These are phyloP conservation scores for Asterophora parasitica DNA, from an alignment of 768 basidiomycete genomes.

Conservation along the genomic window DNA sequence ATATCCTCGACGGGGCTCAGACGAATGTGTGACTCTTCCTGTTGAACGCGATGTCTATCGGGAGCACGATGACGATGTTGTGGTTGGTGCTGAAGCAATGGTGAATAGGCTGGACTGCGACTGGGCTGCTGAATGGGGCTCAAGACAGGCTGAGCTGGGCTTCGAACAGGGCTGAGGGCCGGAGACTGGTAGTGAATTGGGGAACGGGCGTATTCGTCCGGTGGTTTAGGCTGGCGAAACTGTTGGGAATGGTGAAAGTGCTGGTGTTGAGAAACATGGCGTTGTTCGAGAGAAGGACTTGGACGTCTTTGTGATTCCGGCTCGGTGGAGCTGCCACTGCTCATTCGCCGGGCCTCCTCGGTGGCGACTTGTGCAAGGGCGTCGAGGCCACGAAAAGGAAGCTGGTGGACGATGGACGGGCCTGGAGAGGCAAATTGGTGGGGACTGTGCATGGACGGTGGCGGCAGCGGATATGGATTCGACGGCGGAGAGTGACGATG, in stretches of 20 bases:
- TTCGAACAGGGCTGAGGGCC: constrained; percentile 2
- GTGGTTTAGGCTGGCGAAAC: constrained; percentile 9
- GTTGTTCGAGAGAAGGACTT: constrained; percentile 19
- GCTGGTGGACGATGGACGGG: constrained; percentile 17
- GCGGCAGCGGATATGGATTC: constrained; percentile 15
- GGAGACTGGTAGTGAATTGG: constrained; percentile 10
- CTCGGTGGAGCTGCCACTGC: constrained; percentile 21
- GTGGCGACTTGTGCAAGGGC: constrained; percentile 70
- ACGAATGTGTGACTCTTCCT: constrained; percentile 11
- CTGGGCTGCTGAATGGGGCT: constrained; percentile 7
- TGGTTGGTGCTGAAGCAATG: constrained; percentile 10
- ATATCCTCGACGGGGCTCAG: constrained; percentile 11
- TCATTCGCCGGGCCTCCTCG: constrained; percentile 55
- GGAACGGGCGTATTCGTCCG: constrained; percentile 11
- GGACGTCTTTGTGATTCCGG: constrained; percentile 17
- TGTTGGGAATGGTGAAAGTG: constrained; percentile 12
- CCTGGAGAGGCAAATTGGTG: constrained; percentile 17
- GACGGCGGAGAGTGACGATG: constrained; percentile 13
- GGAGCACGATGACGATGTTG: constrained; percentile 8
- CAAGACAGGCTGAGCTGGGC: constrained; percentile 8
- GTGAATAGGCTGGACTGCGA: constrained; percentile 12
- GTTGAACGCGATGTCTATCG: constrained; percentile 5
- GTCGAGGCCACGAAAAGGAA: constrained; percentile 43
- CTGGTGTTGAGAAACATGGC: constrained; percentile 17
- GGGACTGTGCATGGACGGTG: constrained; percentile 7